phyloP scores from a whole-genome alignment of 192 early-diverging fungal species.

The Coemansia sp. region DNA sequence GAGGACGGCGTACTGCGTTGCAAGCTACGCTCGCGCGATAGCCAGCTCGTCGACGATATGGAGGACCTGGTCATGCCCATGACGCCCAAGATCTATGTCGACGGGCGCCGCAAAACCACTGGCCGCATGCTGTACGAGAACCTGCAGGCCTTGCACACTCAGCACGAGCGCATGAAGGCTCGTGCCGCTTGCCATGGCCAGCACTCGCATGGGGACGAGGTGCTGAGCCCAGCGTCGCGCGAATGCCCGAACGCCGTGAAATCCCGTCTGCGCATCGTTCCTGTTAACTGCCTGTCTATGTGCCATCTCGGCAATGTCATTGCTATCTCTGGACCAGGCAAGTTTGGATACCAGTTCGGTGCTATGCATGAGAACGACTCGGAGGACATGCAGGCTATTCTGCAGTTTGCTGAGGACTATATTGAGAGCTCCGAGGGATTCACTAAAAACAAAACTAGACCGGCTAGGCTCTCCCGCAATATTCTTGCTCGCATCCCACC shows the following conservation, averaged over 20 bases:
- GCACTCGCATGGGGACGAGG: conserved; percentile 16
- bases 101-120: conserved; percentile 50
- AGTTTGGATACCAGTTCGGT: conserved; percentile 54
- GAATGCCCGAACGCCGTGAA: conserved; percentile 48
- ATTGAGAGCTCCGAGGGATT: conserved; percentile 49
- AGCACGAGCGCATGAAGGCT: conserved; percentile 47
- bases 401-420: conserved; percentile 56
- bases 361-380: conserved; percentile 52
- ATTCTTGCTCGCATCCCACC: conserved; percentile 50
- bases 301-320: conserved; percentile 52
- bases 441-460: conserved; percentile 48
- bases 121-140: conserved; percentile 54
- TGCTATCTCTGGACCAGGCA: conserved; percentile 39
- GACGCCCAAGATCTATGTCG: conserved; percentile 49
- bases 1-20: conserved; percentile 49
- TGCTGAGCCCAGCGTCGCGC: conserved; percentile 13
- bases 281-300: conserved; percentile 48
- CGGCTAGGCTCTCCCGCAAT: conserved; percentile 37
- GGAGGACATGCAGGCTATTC: conserved; percentile 47
- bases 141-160: conserved; percentile 43
- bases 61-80: conserved; percentile 53
- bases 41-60: conserved; percentile 42
- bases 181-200: conserved; percentile 43
- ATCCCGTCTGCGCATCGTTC: conserved; percentile 50
- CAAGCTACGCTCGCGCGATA: conserved; percentile 46